Evolutionary conservation across 225 moss, liverwort and hornwort species (phyloP), one percentile per base, ranked within the genome.

Genomic region (Polytrichum formosum): DNA sequence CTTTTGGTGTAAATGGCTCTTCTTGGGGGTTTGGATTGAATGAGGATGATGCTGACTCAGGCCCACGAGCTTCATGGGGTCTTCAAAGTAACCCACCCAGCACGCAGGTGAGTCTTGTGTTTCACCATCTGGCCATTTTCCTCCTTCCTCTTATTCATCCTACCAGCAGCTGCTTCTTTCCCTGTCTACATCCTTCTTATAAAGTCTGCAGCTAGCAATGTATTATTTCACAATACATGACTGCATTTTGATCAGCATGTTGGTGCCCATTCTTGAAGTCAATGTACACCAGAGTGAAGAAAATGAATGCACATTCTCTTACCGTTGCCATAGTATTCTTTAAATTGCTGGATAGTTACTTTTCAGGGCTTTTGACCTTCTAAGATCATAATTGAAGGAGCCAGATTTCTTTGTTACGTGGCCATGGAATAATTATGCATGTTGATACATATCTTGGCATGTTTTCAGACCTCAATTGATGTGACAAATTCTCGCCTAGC

Each of bases 21-120:
- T 85, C 91, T 31, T 91, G 88, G 82, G 84, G 87, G 20, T 88
- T 91, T 75, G 88, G 83, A 61, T 79, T 85, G 67, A 91, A 91
- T 76, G 91, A 93, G 58, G 93, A 93, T 56, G 93, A 91, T 74
- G 85, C 82, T 65, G 91, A 93, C 65, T 90, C 82, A 63, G 88
- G 86, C 13, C 55, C 78, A 46, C 81, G 95, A 70, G 90, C 88
- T 70, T 91, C 93, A 20, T 96, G 93, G 95, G 93, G 91, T 54
- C 72, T 82, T 77, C 88, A 83, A 72, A 96, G 91, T 88, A 88
- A 91, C 63, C 83, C 90, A 26, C 81, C 81, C 28, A 93, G 93
- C 80, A 89, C 90, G 67, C 91, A 91, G 91, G 95, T 95, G 77
- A 64, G 64, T 46, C 46, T 46, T 0, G 13, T 46, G 46, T 46